phyloP scores from a whole-genome alignment of 179 eudicot species.

The Heliamphora pulchella region DNA sequence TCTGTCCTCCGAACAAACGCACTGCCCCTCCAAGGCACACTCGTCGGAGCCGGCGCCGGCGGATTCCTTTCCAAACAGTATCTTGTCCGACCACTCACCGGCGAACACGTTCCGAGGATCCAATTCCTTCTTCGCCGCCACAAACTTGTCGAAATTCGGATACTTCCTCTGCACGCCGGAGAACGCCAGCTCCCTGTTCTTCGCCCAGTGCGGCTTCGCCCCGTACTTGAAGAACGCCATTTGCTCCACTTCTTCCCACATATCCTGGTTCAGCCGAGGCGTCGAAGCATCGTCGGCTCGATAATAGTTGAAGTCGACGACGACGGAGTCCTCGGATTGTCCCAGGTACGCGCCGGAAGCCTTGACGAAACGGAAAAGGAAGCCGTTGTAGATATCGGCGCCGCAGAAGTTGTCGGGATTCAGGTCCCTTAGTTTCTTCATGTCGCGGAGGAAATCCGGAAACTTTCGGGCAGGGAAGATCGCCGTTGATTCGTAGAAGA shows the following conservation, averaged over 20 bases:
- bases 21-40: slow-evolving; percentile 70
- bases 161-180: slow-evolving; percentile 42
- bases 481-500: slow-evolving; percentile 64
- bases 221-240: slow-evolving; percentile 71
- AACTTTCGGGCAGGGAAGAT: slow-evolving; percentile 48
- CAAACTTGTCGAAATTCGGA: slow-evolving; percentile 38
- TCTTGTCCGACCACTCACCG: slow-evolving; percentile 59
- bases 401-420: slow-evolving; percentile 47
- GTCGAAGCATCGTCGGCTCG: slow-evolving; percentile 43
- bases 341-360: slow-evolving; percentile 53
- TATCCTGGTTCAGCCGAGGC: slow-evolving; percentile 56
- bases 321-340: slow-evolving; percentile 49
- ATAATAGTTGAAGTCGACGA: slow-evolving; percentile 56
- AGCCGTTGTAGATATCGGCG: slow-evolving; percentile 57
- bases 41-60: slow-evolving; percentile 30
- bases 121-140: slow-evolving; percentile 37
- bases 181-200: slow-evolving; percentile 57
- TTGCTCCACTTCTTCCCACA: slow-evolving; percentile 70
- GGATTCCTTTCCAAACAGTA: slow-evolving; percentile 36
- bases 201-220: slow-evolving; percentile 85
- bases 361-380: slow-evolving; percentile 51
- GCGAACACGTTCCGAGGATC: slow-evolving; percentile 56
- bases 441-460: slow-evolving; percentile 41
- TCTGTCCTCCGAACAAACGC: slow-evolving; percentile 62
- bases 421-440: slow-evolving; percentile 47